Base-by-base conservation (phyloP, 352 stramenopile species). In the Phytophthora boehmeriae region DNA sequence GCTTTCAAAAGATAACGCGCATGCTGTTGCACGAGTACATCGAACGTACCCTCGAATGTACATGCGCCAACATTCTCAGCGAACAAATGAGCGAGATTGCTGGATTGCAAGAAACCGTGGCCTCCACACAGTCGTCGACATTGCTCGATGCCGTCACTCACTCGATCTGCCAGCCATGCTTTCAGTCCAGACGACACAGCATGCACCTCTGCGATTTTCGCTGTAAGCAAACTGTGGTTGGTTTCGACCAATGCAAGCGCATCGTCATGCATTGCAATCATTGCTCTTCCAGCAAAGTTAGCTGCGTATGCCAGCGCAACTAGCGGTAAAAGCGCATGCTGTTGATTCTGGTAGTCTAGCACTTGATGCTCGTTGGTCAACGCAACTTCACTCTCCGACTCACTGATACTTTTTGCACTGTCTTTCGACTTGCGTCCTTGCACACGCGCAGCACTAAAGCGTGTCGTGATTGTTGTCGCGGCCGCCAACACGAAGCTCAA, bases 21-120 rank as follows among this genome's bases (percentile, higher is more conserved):
- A 48, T 85, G 75, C 35, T 88, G 78, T 57, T 84, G 66, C 25
- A 83, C 76, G 8, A 88, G 55, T 51, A 88, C 76, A 44, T 88
- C 76, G 47, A 84, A 78, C 23, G 75, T 88, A 30, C 75, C 78
- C 72, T 86, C 78, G 42, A 72, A 84, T 3, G 78, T 88, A 38
- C 48, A 62, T 5, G 73, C 59, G 10, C 75, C 73, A 2, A 88
- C 70, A 17, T 71, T 66, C 54, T 86, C 76, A 39, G 51, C 63
- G 23, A 76, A 76, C n/a, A 75, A 44, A 22, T 70, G 62, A 16
- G 42, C 32, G 8, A 70, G 28, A 14, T 70, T 70, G 35, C 54
- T 70, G n/a, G 62, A 66, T 35, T 70, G 60, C 0, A 66, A 28
- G 20, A 67, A 67, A 8, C 53, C 55, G 2, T 11, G 32, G 5